phyloP scores from a whole-genome alignment of 305 asterid genomes.

The Fraxinus nigra region DNA sequence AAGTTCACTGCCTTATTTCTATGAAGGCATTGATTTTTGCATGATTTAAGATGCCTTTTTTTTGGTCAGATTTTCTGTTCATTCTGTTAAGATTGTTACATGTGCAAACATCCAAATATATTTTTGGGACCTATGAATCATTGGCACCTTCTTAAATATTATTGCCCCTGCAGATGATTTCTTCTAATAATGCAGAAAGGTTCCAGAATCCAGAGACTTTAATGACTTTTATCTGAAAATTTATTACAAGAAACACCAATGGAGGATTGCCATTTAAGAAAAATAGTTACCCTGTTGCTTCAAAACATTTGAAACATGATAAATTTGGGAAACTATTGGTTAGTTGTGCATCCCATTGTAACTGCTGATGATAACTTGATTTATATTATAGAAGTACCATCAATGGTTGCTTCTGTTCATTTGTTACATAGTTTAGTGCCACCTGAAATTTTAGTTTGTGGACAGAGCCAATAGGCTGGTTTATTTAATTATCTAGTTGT shows the following conservation, averaged over 20 bases:
- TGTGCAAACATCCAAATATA: not conserved
- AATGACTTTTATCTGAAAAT: not conserved
- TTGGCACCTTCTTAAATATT: not conserved
- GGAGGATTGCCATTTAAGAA: not conserved
- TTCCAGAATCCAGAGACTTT: not conserved
- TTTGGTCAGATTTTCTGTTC: not conserved
- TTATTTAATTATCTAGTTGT: not conserved
- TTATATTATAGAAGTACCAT: not conserved
- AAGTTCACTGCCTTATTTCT: not conserved
- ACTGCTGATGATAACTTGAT: not conserved
- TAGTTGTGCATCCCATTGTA: not conserved
- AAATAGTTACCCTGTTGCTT: not conserved
- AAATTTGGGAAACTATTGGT: not conserved
- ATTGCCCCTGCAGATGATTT: not conserved
- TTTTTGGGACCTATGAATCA: not conserved
- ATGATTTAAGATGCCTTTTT: not conserved
- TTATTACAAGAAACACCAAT: not conserved
- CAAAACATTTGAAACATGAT: not conserved
- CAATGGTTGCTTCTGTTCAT: not conserved
- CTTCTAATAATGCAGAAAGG: not conserved
- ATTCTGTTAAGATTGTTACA: not conserved
- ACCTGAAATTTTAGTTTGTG: not conserved
- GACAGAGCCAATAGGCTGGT: not conserved
- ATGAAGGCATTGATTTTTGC: not conserved
- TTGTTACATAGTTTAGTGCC: not conserved